Conservation (phyloP, 768 basidiomycete species). For the Phanerodontia chrysosporium region DNA sequence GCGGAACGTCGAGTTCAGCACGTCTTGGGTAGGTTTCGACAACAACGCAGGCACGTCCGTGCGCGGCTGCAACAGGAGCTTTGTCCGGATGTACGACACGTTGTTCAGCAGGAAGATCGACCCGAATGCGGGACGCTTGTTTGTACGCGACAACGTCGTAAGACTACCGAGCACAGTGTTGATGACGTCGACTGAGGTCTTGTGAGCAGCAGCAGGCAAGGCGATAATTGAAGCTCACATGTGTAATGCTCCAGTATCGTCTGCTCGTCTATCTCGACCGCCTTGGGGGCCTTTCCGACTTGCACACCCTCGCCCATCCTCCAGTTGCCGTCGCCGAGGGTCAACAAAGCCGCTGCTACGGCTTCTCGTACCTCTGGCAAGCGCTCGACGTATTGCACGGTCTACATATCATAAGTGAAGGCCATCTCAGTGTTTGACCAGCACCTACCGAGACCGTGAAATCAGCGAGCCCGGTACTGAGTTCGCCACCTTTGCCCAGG, state of each 20-base stretch:
- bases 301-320: constrained; percentile 83
- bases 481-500: constrained; percentile 50
- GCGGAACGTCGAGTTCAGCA: constrained; percentile 66
- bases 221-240: constrained; percentile 41
- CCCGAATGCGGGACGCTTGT: constrained; percentile 58
- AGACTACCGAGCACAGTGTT: constrained; percentile 58
- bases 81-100: constrained; percentile 60
- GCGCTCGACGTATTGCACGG: constrained; percentile 62
- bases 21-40: constrained; percentile 56
- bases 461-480: constrained; percentile 61
- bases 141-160: constrained; percentile 56
- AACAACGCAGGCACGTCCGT: constrained; percentile 46
- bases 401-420: constrained; percentile 33
- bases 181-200: constrained; percentile 63
- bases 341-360: constrained; percentile 58
- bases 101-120: constrained; percentile 83
- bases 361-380: constrained; percentile 69
- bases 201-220: background rate
- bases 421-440: background rate
- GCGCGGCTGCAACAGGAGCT: constrained; percentile 49
- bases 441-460: constrained; percentile 49
- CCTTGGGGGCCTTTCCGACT: constrained; percentile 46
- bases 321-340: constrained; percentile 87
- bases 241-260: constrained; percentile 71
- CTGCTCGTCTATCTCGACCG: constrained; percentile 51